phyloP scores from a whole-genome alignment of 2,329 filamentous ascomycete genomes.

The Aspergillus japonicus region DNA sequence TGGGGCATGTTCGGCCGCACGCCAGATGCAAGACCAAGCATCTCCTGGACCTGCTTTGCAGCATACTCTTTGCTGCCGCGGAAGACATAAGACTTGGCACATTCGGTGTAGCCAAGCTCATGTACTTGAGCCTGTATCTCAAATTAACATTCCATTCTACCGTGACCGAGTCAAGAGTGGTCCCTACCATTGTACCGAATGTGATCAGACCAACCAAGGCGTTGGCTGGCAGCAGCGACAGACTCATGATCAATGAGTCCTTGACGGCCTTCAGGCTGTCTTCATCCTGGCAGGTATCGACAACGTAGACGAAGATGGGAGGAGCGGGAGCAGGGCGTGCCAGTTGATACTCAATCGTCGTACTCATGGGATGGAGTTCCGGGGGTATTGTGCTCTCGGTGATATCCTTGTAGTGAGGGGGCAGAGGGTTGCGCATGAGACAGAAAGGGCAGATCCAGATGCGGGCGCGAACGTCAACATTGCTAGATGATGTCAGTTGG shows the following conservation, averaged over 20 bases:
- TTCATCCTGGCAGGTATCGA: slow-evolving; percentile 68
- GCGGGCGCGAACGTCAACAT: slow-evolving; percentile 64
- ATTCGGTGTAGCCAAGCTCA: slow-evolving; percentile 96
- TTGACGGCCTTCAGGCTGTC: slow-evolving; percentile 66
- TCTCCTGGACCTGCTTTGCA: slow-evolving; percentile 99
- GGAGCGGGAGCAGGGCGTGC: slow-evolving; percentile 62
- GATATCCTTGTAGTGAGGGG: slow-evolving; percentile 69
- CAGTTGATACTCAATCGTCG: slow-evolving; percentile 66
- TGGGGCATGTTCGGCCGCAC: slow-evolving; percentile 71
- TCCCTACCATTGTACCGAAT: slow-evolving; percentile 79
- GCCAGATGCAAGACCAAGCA: slow-evolving; percentile 77
- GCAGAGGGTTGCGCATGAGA: slow-evolving; percentile 63
- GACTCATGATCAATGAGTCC: slow-evolving; percentile 66
- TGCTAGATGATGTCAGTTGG: slow-evolving; percentile 43
- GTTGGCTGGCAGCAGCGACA: slow-evolving; percentile 62
- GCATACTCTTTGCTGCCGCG: slow-evolving; percentile 95
- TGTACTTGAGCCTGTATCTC: slow-evolving; percentile 77
- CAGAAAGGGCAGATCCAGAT: slow-evolving; percentile 71
- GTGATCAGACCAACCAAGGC: slow-evolving; percentile 65
- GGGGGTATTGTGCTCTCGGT: slow-evolving; percentile 64
- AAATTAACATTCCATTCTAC: slow-evolving; percentile 14
- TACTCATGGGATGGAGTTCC: slow-evolving; percentile 64
- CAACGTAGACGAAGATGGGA: slow-evolving; percentile 68
- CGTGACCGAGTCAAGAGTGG: slow-evolving; percentile 6
- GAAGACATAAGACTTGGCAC: slow-evolving; percentile 98